phyloP scores from a whole-genome alignment of 192 early-diverging fungal species.

The Phycomyces nitens region DNA sequence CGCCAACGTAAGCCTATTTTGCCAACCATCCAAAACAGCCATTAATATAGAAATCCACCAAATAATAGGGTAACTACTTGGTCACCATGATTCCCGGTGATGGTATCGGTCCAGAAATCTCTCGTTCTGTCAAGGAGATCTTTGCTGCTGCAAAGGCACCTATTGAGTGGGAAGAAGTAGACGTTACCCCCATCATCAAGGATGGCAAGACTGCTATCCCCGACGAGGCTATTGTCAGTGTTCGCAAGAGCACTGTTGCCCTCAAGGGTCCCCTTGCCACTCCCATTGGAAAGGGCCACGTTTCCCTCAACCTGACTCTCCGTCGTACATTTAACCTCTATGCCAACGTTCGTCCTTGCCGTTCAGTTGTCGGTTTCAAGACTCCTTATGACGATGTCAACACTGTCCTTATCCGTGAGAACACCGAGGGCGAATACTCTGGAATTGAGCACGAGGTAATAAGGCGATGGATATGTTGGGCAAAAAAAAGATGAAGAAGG shows the following conservation, averaged over 20 bases:
- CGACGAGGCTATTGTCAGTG: conserved; percentile 83
- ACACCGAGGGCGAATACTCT: conserved; percentile 99
- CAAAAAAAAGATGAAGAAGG: not conserved
- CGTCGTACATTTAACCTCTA: conserved; percentile 96
- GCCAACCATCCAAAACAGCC: not conserved
- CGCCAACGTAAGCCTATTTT: conserved; percentile 42
- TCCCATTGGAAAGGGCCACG: conserved; percentile 98
- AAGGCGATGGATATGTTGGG: no score
- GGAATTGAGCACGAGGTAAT: conserved; percentile 90
- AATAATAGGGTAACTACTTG: conserved; percentile 67
- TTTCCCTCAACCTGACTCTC: conserved; percentile 86
- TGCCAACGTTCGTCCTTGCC: conserved; percentile 98
- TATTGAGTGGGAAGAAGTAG: conserved; percentile 94
- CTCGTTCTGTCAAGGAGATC: conserved; percentile 86
- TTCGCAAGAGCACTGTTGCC: conserved; percentile 95
- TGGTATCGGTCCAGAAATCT: conserved; percentile 95
- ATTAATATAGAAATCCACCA: not conserved
- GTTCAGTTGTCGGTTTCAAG: conserved; percentile 93
- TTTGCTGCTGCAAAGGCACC: conserved; percentile 90
- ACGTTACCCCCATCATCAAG: conserved; percentile 89
- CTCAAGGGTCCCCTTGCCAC: conserved; percentile 97
- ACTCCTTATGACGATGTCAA: conserved; percentile 96
- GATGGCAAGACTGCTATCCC: conserved; percentile 93
- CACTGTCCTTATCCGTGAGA: conserved; percentile 98
- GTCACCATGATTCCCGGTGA: conserved; percentile 87